Percentiles rank a stretch among this genome's conserved stretches.
These are phyloP conservation scores for Hamamelis virginiana DNA, from an alignment of 164 flowering plant genomes.

Conservation along the genomic window DNA sequence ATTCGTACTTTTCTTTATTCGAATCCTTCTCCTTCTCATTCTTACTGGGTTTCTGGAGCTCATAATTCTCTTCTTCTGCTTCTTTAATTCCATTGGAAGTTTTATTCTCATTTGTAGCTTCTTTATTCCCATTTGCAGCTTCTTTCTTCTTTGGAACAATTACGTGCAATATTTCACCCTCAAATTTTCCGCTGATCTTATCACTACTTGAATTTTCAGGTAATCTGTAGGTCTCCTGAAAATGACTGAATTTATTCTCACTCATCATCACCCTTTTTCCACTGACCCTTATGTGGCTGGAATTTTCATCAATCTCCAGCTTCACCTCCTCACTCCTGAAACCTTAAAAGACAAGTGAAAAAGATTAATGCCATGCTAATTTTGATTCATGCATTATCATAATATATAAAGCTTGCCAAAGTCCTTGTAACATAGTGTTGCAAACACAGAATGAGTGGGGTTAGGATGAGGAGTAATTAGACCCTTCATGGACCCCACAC, in stretches of 20 bases:
- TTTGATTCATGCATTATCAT: too few relatives aligned
- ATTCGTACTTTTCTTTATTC: too few relatives aligned
- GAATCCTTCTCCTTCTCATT: neutral
- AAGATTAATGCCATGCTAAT: neutral
- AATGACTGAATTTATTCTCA: constrained; percentile 10
- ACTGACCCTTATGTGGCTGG: constrained; percentile 22
- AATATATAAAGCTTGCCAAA: too few relatives aligned
- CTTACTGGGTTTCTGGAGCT: constrained; percentile 2
- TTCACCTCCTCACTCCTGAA: constrained; percentile 35
- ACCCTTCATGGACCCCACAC: too few relatives aligned
- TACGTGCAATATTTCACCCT: constrained; percentile 40
- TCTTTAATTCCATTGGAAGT: neutral
- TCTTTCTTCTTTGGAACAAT: constrained; percentile 41
- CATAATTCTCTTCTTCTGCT: constrained; percentile 3
- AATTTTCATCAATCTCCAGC: constrained; percentile 21
- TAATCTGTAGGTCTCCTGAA: constrained; percentile 20
- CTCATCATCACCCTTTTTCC: constrained; percentile 32
- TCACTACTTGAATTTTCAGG: constrained; percentile 41
- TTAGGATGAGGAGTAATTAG: too few relatives aligned
- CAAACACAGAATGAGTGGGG: too few relatives aligned
- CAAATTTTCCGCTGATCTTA: constrained; percentile 38
- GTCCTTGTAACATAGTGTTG: too few relatives aligned
- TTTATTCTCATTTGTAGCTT: constrained; percentile 2
- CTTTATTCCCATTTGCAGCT: constrained; percentile 8
- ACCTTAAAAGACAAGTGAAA: constrained; percentile 13